Base-by-base conservation (phyloP, 768 basidiomycete species). In the Lactarius evosmus region DNA sequence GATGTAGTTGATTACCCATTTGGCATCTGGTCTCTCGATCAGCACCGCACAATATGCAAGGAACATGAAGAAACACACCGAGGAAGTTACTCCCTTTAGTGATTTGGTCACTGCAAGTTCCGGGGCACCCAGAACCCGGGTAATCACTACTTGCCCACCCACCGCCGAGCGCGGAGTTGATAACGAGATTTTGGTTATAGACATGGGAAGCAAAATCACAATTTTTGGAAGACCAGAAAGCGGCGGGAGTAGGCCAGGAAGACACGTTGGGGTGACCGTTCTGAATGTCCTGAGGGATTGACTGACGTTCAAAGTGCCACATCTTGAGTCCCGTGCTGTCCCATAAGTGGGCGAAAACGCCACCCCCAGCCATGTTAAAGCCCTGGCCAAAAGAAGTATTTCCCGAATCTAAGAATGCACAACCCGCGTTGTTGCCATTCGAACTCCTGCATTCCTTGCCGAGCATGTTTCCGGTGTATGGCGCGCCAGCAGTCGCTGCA, bases 161-260 rank as follows among this genome's bases (percentile, higher is more conserved):
- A 27, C 63, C 66, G 50, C 63, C 33, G 22, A 67, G 50, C 38
- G 58, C 32, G 12, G 33, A 65, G 63, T 67, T 52, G 30, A 67
- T 22, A 9, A 61, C 32, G 12, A 67, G 55, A 3, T 16, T 30
- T 3, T 67, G 66, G 32, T 54, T 34, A 12, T 27, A 5, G 14
- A 65, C 46, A 16, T 67, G 41, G 8, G 40, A 22, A 4, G 14
- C 11, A 11, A 61, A 7, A 33, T 67, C 34, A 56, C 66, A 67
- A 7, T 8, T 14, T 2, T 3, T 3, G 25, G 49, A 25, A 19
- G 66, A 60, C n/a, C 11, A 61, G 41, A 57, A 65, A 4, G 59
- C 63, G 22, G 2, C 30, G 40, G 55, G 58, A 12, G 8, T 7
- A 1, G 63, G 29, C 63, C 63, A 65, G 54, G 41, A 30, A 12